Evolutionary conservation across 2,329 filamentous ascomycete genomes (phyloP).

Genomic region (Hypoxylon sp.): DNA sequence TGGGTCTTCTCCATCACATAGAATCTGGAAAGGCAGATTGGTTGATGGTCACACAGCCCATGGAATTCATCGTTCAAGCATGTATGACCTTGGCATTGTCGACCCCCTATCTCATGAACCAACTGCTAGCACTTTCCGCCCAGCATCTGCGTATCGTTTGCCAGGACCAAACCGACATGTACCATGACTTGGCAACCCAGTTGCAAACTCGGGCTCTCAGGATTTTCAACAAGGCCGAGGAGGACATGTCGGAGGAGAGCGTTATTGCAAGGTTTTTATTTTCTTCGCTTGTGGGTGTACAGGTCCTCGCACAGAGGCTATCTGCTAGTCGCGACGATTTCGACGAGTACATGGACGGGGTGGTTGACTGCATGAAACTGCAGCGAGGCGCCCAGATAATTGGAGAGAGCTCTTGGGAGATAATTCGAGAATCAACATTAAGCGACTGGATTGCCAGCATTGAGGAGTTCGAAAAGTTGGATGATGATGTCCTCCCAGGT

Average conservation of each 20-base stretch:
- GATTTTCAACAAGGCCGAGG: neutral
- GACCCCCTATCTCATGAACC: slow-evolving; percentile 21
- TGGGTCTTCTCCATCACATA: slow-evolving; percentile 5
- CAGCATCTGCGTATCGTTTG: slow-evolving; percentile 3
- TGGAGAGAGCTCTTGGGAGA: neutral
- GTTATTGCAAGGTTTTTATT: neutral
- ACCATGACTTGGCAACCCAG: slow-evolving; percentile 1
- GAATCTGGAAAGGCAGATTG: neutral
- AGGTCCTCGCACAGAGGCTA: neutral
- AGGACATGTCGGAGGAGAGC: neutral
- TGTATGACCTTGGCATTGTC: slow-evolving; percentile 3
- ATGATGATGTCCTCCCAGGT: neutral
- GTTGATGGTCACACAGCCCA: neutral
- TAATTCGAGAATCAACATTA: neutral
- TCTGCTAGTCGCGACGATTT: neutral
- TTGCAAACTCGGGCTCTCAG: neutral
- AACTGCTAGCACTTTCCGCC: slow-evolving; percentile 15
- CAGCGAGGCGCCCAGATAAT: neutral
- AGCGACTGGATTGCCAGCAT: neutral
- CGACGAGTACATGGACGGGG: neutral
- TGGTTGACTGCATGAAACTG: slow-evolving; percentile 6
- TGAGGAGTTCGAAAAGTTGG: neutral
- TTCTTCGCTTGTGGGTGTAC: neutral
- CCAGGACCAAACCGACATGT: neutral
- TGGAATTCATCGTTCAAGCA: slow-evolving; percentile 5